Conservation (phyloP, 2,329 filamentous ascomycete species). For the Epichloe typhina region DNA sequence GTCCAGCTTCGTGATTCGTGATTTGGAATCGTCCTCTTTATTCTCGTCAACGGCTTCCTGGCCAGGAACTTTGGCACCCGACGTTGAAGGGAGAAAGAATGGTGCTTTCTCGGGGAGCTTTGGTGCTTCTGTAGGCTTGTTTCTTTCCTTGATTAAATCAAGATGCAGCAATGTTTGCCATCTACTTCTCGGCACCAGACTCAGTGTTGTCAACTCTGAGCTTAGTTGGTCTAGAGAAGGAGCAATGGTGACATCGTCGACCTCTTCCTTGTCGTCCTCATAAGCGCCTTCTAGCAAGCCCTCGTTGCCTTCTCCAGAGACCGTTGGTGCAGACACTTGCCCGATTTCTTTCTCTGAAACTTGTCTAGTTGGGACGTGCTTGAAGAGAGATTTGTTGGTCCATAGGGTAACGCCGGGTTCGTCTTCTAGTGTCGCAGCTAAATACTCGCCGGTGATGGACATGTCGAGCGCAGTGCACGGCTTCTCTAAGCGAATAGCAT, state of each 20-base stretch:
- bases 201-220: slow-evolving; percentile 73
- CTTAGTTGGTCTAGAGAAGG: slow-evolving; percentile 64
- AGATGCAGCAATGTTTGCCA: slow-evolving; percentile 94
- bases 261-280: slow-evolving; percentile 38
- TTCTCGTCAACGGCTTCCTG: slow-evolving; percentile 18
- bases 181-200: slow-evolving; percentile 73
- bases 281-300: slow-evolving; percentile 67
- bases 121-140: slow-evolving; percentile 84
- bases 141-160: slow-evolving; percentile 82
- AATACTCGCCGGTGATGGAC: slow-evolving; percentile 79
- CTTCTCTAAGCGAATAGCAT: slow-evolving; percentile 68
- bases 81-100: slow-evolving; percentile 74
- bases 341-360: slow-evolving; percentile 66
- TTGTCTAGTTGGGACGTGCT: slow-evolving; percentile 72
- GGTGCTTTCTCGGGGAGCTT: slow-evolving; percentile 90
- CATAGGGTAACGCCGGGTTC: slow-evolving; percentile 85
- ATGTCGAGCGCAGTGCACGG: slow-evolving; percentile 78
- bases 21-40: slow-evolving; percentile 34
- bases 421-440: slow-evolving; percentile 77
- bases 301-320: slow-evolving; percentile 69
- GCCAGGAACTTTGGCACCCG: slow-evolving; percentile 27
- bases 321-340: slow-evolving; percentile 54
- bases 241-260: slow-evolving; percentile 40
- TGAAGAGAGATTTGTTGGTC: slow-evolving; percentile 89
- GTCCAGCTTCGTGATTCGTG: slow-evolving; percentile 58